These are phyloP conservation scores for Hemisphaericaspora subhashii DNA, from an alignment of 1,139 yeast genomes.

Conservation along the genomic window DNA sequence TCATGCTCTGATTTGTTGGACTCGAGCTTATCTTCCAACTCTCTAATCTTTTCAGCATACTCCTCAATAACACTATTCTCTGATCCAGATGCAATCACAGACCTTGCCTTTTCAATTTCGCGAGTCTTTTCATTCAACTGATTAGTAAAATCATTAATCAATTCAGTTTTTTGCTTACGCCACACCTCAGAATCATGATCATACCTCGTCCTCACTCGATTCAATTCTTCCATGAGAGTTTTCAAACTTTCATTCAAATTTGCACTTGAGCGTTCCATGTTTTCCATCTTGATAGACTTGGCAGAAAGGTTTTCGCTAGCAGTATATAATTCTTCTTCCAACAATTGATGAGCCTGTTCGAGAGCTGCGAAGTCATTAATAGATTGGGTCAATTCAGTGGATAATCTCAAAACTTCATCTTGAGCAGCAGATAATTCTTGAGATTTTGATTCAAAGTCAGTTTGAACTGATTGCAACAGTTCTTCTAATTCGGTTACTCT, in stretches of 20 bases:
- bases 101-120: slow-evolving; percentile 54
- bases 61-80: slow-evolving; percentile 45
- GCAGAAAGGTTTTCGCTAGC: slow-evolving; percentile 1
- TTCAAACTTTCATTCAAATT: background rate
- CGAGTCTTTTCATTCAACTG: slow-evolving; percentile 31
- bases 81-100: slow-evolving; percentile 47
- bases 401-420: background rate
- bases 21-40: slow-evolving; percentile 10
- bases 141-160: slow-evolving; percentile 13
- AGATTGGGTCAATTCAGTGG: slow-evolving; percentile 2
- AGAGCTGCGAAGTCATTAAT: background rate
- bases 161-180: slow-evolving; percentile 10
- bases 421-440: slow-evolving; percentile 1
- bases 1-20: slow-evolving; percentile 12
- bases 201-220: slow-evolving; percentile 5
- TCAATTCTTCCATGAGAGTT: background rate
- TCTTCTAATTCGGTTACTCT: slow-evolving; percentile 1
- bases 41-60: slow-evolving; percentile 41
- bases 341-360: background rate
- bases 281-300: background rate
- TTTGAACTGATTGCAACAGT: slow-evolving; percentile 3
- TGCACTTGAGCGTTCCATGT: background rate
- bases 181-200: slow-evolving; percentile 7
- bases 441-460: slow-evolving; percentile 4
- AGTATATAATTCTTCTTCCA: background rate